Evolutionary conservation across 306 rosid species (phyloP), one percentile per base, ranked within the genome.

Genomic region (Chamaecrista fasciculata): DNA sequence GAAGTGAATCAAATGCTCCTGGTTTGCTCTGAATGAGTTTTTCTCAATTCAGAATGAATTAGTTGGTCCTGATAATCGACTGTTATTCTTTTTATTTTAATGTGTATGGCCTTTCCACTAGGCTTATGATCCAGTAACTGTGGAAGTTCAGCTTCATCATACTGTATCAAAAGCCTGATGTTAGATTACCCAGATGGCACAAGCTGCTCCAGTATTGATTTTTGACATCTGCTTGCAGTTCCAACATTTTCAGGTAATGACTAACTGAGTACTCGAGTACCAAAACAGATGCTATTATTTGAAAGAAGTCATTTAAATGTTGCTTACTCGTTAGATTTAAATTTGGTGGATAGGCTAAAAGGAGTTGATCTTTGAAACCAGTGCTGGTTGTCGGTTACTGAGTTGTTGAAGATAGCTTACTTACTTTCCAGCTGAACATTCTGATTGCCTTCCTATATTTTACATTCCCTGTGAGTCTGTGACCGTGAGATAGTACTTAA

Each of bases 381-480:
- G 39, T 47, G 24, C 23, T 74, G 34, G 62, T 62, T 68, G 50
- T 67, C 44, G 5, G 49, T 61, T 75, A 76, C 21, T 56, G 37
- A 80, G 84, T 90, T 87, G 95, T 90, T 86, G 83, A 50, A 19
- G 84, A 79, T 63, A 77, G 92, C 80, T 87, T 67, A 80, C 95
- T 87, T 82, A 79, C 85, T 80, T 58, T 84, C 84, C 70, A 80
- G 78, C 78, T 15, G 1, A 77, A 50, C 62, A 33, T 58, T 16
- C 44, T 10, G 4, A 58, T 20, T 42, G 3, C 8, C 31, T 6
- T 16, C 9, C 37, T 1, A 51, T 15, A 63, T 66, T 68, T 39
- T 70, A 37, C 26, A n/a, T n/a, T 11, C 73, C 19, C 20, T 23
- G 25, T 40, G 58, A 47, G 70, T n/a, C 20, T 23, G 25, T 40